phyloP scores from a whole-genome alignment of 78 protist genomes.

The Dictyostelium capitatum region DNA sequence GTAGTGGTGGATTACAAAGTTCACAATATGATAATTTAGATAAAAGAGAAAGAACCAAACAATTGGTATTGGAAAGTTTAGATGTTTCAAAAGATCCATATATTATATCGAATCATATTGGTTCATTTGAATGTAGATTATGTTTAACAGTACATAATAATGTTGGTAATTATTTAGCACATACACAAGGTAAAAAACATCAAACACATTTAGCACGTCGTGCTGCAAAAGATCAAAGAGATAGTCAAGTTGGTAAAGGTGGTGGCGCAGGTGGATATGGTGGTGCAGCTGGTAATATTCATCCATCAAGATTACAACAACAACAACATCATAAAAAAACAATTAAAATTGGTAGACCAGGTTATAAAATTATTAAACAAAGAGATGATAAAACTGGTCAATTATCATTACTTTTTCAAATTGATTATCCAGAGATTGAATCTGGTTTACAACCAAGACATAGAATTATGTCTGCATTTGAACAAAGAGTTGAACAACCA shows the following conservation, averaged over 20 bases:
- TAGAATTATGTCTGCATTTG: slow-evolving; percentile 98
- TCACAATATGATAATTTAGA: slow-evolving; percentile 88
- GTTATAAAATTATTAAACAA: slow-evolving; percentile 89
- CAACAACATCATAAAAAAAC: slow-evolving; percentile 62
- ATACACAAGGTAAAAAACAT: slow-evolving; percentile 96
- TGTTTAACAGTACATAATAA: slow-evolving; percentile 98
- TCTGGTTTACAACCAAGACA: slow-evolving; percentile 95
- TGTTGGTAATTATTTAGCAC: slow-evolving; percentile 97
- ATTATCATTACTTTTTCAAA: slow-evolving; percentile 83
- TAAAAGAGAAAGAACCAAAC: slow-evolving; percentile 93
- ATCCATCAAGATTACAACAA: neutral
- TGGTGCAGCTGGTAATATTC: neutral
- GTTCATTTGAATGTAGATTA: slow-evolving; percentile 98
- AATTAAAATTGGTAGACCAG: slow-evolving; percentile 97
- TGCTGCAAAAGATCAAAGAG: slow-evolving; percentile 71
- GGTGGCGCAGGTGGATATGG: neutral
- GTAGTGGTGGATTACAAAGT: slow-evolving; percentile 82
- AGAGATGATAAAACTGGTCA: slow-evolving; percentile 79
- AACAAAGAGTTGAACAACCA: slow-evolving; percentile 94
- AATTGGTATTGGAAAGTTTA: slow-evolving; percentile 94
- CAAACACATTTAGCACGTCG: slow-evolving; percentile 94
- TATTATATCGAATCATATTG: slow-evolving; percentile 81
- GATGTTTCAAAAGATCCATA: slow-evolving; percentile 95
- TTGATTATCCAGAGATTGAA: slow-evolving; percentile 97
- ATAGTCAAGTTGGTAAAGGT: neutral